Conservation (phyloP, 2,329 filamentous ascomycete species). For the Xylaria arbuscula region DNA sequence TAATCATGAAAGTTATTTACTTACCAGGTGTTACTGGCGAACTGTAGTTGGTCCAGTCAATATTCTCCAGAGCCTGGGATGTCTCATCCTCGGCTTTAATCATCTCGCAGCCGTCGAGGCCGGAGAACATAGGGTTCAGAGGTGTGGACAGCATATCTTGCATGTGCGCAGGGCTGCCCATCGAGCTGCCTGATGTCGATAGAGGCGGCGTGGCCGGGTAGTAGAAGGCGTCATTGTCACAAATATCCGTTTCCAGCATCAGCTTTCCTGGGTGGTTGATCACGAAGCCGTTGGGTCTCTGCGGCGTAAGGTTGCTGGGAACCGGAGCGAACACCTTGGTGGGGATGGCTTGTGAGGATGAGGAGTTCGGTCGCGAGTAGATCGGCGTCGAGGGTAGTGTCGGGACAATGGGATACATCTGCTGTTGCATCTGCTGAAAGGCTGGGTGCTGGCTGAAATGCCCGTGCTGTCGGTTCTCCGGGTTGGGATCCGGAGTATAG, state of each 20-base stretch:
- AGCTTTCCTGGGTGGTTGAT: constrained; percentile 55
- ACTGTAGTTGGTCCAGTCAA: constrained; percentile 80
- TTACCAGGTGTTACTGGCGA: constrained; percentile 93
- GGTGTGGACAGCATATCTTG: constrained; percentile 83
- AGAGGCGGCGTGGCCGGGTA: constrained; percentile 89
- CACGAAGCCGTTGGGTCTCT: constrained; percentile 78
- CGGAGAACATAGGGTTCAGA: constrained; percentile 81
- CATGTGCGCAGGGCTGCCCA: constrained; percentile 83
- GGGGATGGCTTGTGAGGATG: constrained; percentile 68
- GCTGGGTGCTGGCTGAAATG: constrained; percentile 76
- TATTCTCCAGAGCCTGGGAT: constrained; percentile 76
- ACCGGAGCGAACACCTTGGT: constrained; percentile 67
- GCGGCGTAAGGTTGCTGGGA: constrained; percentile 76
- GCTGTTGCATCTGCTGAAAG: constrained; percentile 63
- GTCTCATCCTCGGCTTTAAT: constrained; percentile 79
- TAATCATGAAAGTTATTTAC: constrained; percentile 52
- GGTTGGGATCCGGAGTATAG: constrained; percentile 81
- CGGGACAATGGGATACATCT: constrained; percentile 66
- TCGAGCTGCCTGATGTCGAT: constrained; percentile 84
- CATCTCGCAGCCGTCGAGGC: constrained; percentile 72
- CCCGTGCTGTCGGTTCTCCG: constrained; percentile 78
- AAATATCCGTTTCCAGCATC: constrained; percentile 80
- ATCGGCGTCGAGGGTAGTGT: constrained; percentile 71
- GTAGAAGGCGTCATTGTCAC: constrained; percentile 71
- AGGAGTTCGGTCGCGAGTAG: constrained; percentile 74